phyloP scores from a whole-genome alignment of 345 rosid genomes.

The Streptanthus diversifolius region DNA sequence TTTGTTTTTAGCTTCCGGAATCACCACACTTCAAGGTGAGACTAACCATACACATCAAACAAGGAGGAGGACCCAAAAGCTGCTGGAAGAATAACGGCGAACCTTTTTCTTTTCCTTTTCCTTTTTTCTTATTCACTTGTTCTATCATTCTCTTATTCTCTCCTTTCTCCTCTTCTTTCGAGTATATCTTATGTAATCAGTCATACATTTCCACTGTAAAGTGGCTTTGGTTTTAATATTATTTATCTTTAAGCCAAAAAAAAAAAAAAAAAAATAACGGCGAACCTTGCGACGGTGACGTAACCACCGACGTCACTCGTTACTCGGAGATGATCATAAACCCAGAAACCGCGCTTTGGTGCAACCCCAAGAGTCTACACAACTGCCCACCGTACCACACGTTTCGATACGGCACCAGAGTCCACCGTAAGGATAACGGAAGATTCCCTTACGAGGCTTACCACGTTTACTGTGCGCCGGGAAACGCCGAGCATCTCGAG shows the following conservation, averaged over 20 bases:
- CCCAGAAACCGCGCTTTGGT: constrained; percentile 48
- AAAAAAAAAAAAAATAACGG: constrained; percentile 82
- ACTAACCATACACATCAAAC: constrained; percentile 51
- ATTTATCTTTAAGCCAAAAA: no score
- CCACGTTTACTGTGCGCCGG: constrained; percentile 70
- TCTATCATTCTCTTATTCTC: no score
- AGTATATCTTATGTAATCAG: no score
- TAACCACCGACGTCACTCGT: constrained; percentile 66
- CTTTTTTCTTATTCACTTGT: no score
- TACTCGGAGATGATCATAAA: constrained; percentile 77
- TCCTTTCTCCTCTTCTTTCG: no score
- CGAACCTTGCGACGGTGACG: constrained; percentile 60
- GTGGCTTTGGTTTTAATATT: no score
- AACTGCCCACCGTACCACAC: constrained; percentile 65
- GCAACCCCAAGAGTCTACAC: constrained; percentile 36
- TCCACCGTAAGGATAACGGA: constrained; percentile 44
- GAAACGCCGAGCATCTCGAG: constrained; percentile 49
- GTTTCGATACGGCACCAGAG: constrained; percentile 42
- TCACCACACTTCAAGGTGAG: constrained; percentile 69
- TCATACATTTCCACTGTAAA: no score
- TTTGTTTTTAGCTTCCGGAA: constrained; percentile 58
- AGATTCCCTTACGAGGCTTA: constrained; percentile 62
- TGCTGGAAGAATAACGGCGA: constrained; percentile 83
- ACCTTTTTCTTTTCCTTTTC: no score
- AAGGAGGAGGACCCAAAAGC: constrained; percentile 73